Conservation (phyloP, 441 rosid genomes). For the Gossypium davidsonii region DNA sequence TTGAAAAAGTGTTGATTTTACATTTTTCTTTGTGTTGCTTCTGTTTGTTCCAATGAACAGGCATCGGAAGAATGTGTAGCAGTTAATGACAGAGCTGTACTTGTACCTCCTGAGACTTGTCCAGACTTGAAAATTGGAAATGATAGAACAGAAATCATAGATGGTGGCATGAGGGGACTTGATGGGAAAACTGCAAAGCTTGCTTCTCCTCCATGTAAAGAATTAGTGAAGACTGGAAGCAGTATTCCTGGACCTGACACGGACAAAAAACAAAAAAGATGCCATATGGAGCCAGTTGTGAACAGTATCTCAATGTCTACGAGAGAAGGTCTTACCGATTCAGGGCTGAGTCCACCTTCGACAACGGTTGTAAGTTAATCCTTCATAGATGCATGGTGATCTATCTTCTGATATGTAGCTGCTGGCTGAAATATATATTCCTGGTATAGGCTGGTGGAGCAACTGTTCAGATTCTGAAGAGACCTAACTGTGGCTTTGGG, state of each 20-base stretch:
- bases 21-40: too few species aligned
- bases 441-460: conserved; percentile 43
- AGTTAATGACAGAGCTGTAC: conserved; percentile 26
- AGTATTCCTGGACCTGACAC: conserved; percentile 9
- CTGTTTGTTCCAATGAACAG: conserved; percentile 22
- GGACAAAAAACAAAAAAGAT: conserved; percentile 12
- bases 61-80: conserved; percentile 26
- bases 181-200: neutral
- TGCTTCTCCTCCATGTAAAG: conserved; percentile 18
- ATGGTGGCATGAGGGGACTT: neutral
- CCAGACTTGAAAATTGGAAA: conserved; percentile 16
- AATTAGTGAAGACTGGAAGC: conserved; percentile 21
- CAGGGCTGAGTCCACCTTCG: conserved; percentile 29
- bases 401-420: neutral
- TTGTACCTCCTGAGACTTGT: conserved; percentile 11
- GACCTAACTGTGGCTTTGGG: conserved; percentile 54
- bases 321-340: conserved; percentile 12
- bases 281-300: conserved; percentile 14
- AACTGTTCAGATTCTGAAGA: conserved; percentile 47
- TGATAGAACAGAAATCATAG: conserved; percentile 15
- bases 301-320: conserved; percentile 17
- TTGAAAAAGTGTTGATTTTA: neutral
- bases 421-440: conserved; percentile 19
- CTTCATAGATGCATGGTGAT: neutral
- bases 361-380: conserved; percentile 19